Evolutionary conservation across 371 early-diverging fungal genomes (phyloP).

Genomic region (Rhizopus sp.): DNA sequence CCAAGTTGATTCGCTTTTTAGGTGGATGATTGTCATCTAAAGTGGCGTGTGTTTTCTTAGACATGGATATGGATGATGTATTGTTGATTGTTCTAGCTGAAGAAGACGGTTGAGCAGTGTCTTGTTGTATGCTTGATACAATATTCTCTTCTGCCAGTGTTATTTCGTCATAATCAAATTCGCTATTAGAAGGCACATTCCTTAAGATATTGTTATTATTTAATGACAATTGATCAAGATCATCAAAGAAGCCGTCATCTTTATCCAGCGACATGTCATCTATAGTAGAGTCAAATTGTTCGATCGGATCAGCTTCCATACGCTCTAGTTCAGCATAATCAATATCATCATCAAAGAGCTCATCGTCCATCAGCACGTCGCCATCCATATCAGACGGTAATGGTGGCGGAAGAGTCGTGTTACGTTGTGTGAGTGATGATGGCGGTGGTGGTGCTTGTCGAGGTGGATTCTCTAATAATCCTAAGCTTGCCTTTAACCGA

Average conservation of each 20-base stretch:
- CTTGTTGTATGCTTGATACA: too few relatives aligned
- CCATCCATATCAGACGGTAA: neutral
- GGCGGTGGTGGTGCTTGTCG: neutral
- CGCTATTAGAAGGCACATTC: neutral
- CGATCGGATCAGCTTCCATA: neutral
- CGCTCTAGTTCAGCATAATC: conserved; percentile 1
- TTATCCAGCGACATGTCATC: neutral
- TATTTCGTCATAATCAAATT: too few relatives aligned
- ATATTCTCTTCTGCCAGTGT: too few relatives aligned
- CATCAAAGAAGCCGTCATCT: conserved; percentile 3
- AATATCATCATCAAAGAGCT: conserved; percentile 12
- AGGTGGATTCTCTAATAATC: conserved; percentile 1
- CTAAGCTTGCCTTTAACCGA: conserved; percentile 29
- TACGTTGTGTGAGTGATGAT: neutral
- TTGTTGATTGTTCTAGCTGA: too few relatives aligned
- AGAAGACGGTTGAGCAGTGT: too few relatives aligned
- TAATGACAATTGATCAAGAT: too few relatives aligned
- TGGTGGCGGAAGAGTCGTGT: neutral
- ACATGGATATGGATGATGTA: too few relatives aligned
- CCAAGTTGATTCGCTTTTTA: neutral
- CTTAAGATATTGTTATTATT: neutral
- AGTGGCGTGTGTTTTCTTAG: too few relatives aligned
- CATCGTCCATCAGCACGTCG: neutral
- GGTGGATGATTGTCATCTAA: too few relatives aligned
- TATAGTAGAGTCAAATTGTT: neutral